Evolutionary conservation across 148 eudicot species (phyloP).

Genomic region (Diospyros kaki): DNA sequence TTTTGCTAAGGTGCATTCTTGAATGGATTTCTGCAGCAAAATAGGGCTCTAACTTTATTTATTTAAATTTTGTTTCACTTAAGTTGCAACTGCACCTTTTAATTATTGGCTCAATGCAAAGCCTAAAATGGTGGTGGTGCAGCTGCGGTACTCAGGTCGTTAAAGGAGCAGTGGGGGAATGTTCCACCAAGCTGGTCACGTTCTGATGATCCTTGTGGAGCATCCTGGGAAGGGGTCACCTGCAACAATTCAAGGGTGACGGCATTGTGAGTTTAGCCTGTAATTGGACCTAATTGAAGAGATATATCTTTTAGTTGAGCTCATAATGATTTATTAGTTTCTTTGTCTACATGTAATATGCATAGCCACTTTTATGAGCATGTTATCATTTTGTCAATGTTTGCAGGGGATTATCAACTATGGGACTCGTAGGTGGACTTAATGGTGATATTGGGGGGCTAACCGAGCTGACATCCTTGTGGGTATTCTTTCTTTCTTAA

Average conservation of each 20-base stretch:
- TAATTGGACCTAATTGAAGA: not conserved
- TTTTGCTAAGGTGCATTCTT: not conserved
- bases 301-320: not conserved
- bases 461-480: slow-evolving; percentile 65
- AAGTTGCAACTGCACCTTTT: not conserved
- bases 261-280: slow-evolving; percentile 47
- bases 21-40: not conserved
- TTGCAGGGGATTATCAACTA: slow-evolving; percentile 69
- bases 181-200: slow-evolving; percentile 76
- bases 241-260: slow-evolving; percentile 70
- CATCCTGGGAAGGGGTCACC: slow-evolving; percentile 76
- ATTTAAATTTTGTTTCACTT: not conserved
- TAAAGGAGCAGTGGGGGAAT: slow-evolving; percentile 65
- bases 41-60: not conserved
- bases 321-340: not conserved
- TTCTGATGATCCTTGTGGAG: slow-evolving; percentile 77
- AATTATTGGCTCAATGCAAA: not conserved
- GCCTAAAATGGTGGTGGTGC: slow-evolving; percentile 17
- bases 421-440: slow-evolving; percentile 72
- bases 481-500: slow-evolving; percentile 26
- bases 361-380: too few species aligned
- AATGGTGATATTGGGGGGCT: slow-evolving; percentile 85
- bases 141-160: slow-evolving; percentile 64
- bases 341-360: not conserved
- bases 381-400: not conserved